Percentiles rank a stretch among this genome's conserved stretches.
Evolutionary conservation across 2,329 filamentous ascomycete species (phyloP).

Genomic region (Penicillium sp.): DNA sequence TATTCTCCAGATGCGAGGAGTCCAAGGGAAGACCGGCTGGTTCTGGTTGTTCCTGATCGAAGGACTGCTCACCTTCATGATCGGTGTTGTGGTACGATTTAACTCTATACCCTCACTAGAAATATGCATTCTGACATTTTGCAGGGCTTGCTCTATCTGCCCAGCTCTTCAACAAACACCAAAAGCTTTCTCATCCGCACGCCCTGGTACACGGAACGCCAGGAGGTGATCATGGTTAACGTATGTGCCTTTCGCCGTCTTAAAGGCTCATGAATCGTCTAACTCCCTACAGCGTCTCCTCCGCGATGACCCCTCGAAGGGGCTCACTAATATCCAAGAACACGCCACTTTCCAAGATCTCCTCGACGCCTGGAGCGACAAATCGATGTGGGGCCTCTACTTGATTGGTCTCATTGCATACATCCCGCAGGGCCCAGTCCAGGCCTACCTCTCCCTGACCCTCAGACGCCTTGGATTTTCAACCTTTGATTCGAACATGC

Average conservation of each 20-base stretch:
- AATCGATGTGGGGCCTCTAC: conserved; percentile 61
- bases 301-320: conserved; percentile 61
- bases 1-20: conserved; percentile 37
- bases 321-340: conserved; percentile 61
- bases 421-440: conserved; percentile 53
- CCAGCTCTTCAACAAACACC: conserved; percentile 42
- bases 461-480: conserved; percentile 59
- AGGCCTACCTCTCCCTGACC: conserved; percentile 60
- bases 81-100: conserved; percentile 41
- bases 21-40: conserved; percentile 39
- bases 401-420: conserved; percentile 55
- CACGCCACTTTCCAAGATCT: conserved; percentile 53
- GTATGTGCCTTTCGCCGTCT: background rate
- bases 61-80: conserved; percentile 53
- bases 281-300: conserved; percentile 41
- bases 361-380: conserved; percentile 57
- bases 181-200: conserved; percentile 55
- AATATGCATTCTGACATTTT: background rate
- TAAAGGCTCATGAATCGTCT: background rate
- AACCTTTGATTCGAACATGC: conserved; percentile 62
- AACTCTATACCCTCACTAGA: background rate
- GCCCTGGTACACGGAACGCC: conserved; percentile 62
- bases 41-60: conserved; percentile 59
- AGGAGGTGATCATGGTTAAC: conserved; percentile 63
- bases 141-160: background rate